Evolutionary conservation across 768 basidiomycete genomes (phyloP).

Genomic region (Kwoniella shandongensis): DNA sequence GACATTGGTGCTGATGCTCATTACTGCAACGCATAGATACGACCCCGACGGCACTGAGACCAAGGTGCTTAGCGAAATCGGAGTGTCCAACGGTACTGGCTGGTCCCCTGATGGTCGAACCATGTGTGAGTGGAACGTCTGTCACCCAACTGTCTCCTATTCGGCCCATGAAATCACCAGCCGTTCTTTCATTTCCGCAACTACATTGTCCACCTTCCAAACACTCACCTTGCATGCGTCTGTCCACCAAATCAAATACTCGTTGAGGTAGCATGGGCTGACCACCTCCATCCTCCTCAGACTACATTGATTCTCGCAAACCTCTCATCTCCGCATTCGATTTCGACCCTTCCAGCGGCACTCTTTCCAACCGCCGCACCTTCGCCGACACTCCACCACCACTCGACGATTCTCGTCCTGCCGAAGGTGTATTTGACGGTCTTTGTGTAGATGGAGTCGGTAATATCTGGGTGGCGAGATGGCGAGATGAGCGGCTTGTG

Average conservation of each 20-base stretch:
- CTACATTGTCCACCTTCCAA: too few species aligned
- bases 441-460: slow-evolving; percentile 45
- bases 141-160: neutral
- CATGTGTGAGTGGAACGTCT: slow-evolving; percentile 39
- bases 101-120: slow-evolving; percentile 44
- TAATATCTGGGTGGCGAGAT: slow-evolving; percentile 49
- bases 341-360: slow-evolving; percentile 37
- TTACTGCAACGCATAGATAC: slow-evolving; percentile 25
- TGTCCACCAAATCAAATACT: too few species aligned
- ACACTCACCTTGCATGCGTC: too few species aligned
- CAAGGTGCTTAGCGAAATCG: slow-evolving; percentile 35
- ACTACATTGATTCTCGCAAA: slow-evolving; percentile 49
- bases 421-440: slow-evolving; percentile 44
- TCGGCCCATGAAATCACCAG: slow-evolving; percentile 1
- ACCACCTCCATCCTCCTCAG: slow-evolving; percentile 13
- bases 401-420: slow-evolving; percentile 9
- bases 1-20: too few species aligned
- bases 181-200: too few species aligned
- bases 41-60: slow-evolving; percentile 40
- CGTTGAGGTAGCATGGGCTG: neutral
- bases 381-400: slow-evolving; percentile 31
- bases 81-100: slow-evolving; percentile 47
- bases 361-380: slow-evolving; percentile 23
- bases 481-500: slow-evolving; percentile 42
- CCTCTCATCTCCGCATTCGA: slow-evolving; percentile 31